These are phyloP conservation scores for Lecanicillium sp. DNA, from an alignment of 2,329 filamentous ascomycete genomes.

Conservation along the genomic window DNA sequence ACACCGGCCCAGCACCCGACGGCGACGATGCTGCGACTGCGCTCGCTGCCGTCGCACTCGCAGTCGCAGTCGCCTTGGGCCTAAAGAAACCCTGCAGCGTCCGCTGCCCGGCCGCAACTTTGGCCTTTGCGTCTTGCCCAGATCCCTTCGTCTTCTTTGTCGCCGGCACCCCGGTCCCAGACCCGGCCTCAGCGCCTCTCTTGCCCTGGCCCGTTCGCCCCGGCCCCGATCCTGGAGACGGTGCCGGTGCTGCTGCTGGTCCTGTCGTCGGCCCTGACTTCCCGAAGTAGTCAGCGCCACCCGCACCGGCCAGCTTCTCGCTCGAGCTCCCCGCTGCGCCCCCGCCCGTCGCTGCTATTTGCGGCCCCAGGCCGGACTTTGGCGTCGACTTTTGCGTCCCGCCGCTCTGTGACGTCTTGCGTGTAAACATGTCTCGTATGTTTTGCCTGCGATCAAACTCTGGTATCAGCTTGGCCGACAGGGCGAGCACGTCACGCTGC, in stretches of 20 bases:
- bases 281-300: neutral
- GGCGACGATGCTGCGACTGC: neutral
- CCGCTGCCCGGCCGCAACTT: constrained; percentile 34
- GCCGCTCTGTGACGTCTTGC: constrained; percentile 38
- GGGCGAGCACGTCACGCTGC: constrained; percentile 59
- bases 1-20: neutral
- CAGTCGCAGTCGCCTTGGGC: constrained; percentile 35
- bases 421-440: constrained; percentile 87
- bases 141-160: constrained; percentile 33
- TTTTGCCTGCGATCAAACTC: constrained; percentile 80
- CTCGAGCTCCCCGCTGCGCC: neutral
- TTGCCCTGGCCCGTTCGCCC: constrained; percentile 16
- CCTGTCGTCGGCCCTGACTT: neutral
- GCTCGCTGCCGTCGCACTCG: neutral
- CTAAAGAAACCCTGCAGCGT: constrained; percentile 79
- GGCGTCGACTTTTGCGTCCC: neutral
- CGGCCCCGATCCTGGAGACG: neutral
- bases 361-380: neutral
- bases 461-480: constrained; percentile 77
- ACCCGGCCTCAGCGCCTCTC: constrained; percentile 20
- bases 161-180: constrained; percentile 21
- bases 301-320: neutral
- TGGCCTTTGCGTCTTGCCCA: constrained; percentile 22
- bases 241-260: neutral
- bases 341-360: neutral